Base-by-base conservation (phyloP, 495 filamentous ascomycete genomes). In the Daldinia loculata region DNA sequence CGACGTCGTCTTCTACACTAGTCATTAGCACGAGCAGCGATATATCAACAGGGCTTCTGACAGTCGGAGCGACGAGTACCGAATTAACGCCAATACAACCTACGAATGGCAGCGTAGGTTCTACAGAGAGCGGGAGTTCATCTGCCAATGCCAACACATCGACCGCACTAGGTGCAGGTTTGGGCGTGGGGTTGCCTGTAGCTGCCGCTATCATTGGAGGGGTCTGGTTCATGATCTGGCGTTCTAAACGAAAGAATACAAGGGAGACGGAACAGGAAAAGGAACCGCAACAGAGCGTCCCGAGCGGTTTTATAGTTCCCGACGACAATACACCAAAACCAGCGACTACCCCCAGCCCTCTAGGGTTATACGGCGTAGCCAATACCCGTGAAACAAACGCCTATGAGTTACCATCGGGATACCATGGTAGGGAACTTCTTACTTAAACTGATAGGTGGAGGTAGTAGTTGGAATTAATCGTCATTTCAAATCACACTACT, bases 141-240 rank as follows among this genome's bases (percentile, higher is more conserved):
- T 38, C 55, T 57, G 0, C 19, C 1, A n/a, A 24, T 24, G 11
- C 11, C 9, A 57, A 19, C 2, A 43, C 15, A n/a, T 61, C 57
- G 11, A 57, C 19, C 12, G 63, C 48, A 19, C 19, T 71, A 17
- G 69, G 69, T 2, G 56, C 24, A 15, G 67, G 67, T 6, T 51
- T 70, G 2, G 67, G 61, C 26, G 38, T 61, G 11, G 67, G 67
- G 12, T 61, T 71, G 22, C 57, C 63, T 2, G 58, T 51, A 17
- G 58, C 63, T 1, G 68, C 63, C 0, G 62, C 41, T 27, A 66
- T 71, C 26, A 17, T 71, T 14, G 57, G 57, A 7, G 68, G 62
- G 9, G n/a, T 62, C 12, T 66, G 62, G 51, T 53, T 61, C 24
- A 38, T 30, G 19, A 66, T 71, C 32, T 66, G 50, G 68, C 63